A percentile compares a stretch with the other conserved stretches of the same genome.
Conservation (phyloP, 352 stramenopile genomes). For the Elongisporangium senticosum region DNA sequence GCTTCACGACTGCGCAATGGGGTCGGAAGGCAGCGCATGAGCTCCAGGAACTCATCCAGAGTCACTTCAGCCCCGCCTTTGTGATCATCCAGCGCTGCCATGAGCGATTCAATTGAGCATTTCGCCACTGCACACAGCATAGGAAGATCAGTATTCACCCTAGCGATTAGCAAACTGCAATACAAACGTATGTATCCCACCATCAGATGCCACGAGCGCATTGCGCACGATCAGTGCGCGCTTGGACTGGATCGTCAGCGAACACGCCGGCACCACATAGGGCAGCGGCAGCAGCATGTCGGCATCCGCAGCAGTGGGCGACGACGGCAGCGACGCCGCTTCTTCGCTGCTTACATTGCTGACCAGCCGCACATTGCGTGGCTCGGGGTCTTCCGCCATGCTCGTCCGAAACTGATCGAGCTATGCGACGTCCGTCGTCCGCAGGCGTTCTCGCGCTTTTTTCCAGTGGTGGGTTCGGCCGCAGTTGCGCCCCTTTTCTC, state of each 20-base stretch:
- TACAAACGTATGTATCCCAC: background rate
- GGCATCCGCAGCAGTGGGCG: constrained; percentile 29
- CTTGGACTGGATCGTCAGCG: constrained; percentile 66
- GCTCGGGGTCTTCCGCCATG: constrained; percentile 9
- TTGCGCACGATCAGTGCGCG: constrained; percentile 62
- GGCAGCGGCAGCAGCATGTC: constrained; percentile 51
- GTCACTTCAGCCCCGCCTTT: constrained; percentile 7
- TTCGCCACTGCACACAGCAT: constrained; percentile 22
- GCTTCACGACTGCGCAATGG: constrained; percentile 38
- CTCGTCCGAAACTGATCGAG: background rate
- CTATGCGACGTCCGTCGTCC: background rate
- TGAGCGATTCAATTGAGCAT: constrained; percentile 35
- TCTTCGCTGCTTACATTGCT: constrained; percentile 46
- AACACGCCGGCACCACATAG: constrained; percentile 47
- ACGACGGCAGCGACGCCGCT: constrained; percentile 50
- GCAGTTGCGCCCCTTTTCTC: background rate
- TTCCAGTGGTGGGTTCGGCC: background rate
- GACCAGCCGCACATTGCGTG: constrained; percentile 32
- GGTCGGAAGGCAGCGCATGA: constrained; percentile 49
- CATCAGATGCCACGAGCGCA: constrained; percentile 57
- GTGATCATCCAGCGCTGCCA: constrained; percentile 28
- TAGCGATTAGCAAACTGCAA: background rate
- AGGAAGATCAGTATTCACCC: background rate
- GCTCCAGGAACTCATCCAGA: constrained; percentile 47
- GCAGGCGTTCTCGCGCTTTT: background rate